A percentile compares a stretch with the other conserved stretches of the same genome.
These are phyloP conservation scores for Cladosporium sp. DNA, from an alignment of 2,329 filamentous ascomycete genomes.

Conservation along the genomic window DNA sequence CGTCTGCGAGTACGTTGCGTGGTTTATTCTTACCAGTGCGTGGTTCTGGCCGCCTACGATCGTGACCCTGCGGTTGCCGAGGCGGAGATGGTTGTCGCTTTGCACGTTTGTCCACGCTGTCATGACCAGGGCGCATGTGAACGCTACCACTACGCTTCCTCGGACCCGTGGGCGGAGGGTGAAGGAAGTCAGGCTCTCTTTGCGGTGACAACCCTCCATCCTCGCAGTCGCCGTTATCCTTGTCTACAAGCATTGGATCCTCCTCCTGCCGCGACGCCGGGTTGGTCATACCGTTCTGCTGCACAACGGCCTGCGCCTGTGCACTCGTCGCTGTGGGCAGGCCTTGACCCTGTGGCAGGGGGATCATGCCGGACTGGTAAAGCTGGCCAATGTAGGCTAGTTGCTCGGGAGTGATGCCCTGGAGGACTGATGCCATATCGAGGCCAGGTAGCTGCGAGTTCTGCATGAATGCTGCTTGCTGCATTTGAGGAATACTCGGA, in stretches of 20 bases:
- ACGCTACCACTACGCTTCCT: constrained; percentile 26
- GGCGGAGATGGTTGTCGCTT: background rate
- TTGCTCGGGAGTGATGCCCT: constrained; percentile 34
- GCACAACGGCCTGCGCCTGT: background rate
- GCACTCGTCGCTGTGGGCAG: background rate
- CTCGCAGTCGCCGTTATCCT: constrained; percentile 79
- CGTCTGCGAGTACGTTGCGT: background rate
- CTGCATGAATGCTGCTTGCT: constrained; percentile 28
- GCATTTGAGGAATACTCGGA: constrained; percentile 17
- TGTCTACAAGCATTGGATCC: constrained; percentile 44
- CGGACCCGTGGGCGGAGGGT: constrained; percentile 34
- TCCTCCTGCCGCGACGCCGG: constrained; percentile 4
- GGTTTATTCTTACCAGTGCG: background rate
- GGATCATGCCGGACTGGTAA: constrained; percentile 33
- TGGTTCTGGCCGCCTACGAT: constrained; percentile 13
- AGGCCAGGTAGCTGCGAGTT: constrained; percentile 30
- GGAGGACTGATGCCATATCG: constrained; percentile 27
- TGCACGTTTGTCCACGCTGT: constrained; percentile 1
- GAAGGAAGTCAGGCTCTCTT: constrained; percentile 29
- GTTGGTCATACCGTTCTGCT: constrained; percentile 1
- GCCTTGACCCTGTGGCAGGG: constrained; percentile 26
- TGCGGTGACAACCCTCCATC: constrained; percentile 58
- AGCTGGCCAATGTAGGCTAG: constrained; percentile 30
- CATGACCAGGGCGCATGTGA: background rate
- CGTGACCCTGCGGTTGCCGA: constrained; percentile 22